Conservation (phyloP, 2,329 filamentous ascomycete genomes). For the Colletotrichum neosansevieriae region DNA sequence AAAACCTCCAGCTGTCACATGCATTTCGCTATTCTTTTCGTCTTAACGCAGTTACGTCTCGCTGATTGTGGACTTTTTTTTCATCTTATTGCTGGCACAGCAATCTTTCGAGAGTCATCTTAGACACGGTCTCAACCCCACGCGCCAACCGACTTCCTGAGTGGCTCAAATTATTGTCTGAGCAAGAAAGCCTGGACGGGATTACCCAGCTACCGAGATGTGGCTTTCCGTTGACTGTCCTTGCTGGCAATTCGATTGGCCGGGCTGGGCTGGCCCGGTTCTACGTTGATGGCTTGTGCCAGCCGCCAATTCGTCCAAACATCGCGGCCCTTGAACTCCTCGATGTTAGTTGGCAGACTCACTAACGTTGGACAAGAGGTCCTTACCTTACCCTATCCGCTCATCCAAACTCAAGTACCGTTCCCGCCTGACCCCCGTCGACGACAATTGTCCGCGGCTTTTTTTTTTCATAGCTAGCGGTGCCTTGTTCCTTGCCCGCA, state of each 20-base stretch:
- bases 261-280: conserved; percentile 3
- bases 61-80: conserved; percentile 22
- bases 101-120: conserved; percentile 22
- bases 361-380: conserved; percentile 8
- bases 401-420: conserved; percentile 32
- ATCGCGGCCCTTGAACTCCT: conserved; percentile 2
- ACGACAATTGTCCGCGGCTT: conserved; percentile 34
- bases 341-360: background rate
- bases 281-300: conserved; percentile 12
- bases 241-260: conserved; percentile 15
- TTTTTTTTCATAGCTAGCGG: conserved; percentile 29
- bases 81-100: conserved; percentile 14
- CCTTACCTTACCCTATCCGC: conserved; percentile 11
- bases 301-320: conserved; percentile 34
- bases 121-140: conserved; percentile 31
- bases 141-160: background rate
- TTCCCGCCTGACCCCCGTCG: conserved; percentile 36
- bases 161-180: conserved; percentile 12
- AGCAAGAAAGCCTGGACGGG: conserved; percentile 13
- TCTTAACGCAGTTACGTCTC: conserved; percentile 14
- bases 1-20: conserved; percentile 33
- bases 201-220: conserved; percentile 28
- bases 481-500: conserved; percentile 37
- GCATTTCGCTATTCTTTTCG: conserved; percentile 25
- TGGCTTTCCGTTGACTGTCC: conserved; percentile 14